phyloP scores from a whole-genome alignment of 257 asterid genomes.

The Nemophila menziesii region DNA sequence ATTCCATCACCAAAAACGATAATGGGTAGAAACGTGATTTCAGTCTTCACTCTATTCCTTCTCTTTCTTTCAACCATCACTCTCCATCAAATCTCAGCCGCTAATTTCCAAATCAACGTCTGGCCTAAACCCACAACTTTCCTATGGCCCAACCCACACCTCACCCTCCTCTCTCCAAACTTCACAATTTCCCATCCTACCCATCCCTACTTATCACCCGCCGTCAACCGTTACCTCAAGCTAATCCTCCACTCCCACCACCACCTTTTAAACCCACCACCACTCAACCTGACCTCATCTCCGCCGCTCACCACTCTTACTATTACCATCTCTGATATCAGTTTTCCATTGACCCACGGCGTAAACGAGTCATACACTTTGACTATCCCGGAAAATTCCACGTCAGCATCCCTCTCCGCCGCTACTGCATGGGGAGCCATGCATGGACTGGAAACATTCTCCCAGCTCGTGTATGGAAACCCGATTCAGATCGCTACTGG shows the following conservation, averaged over 20 bases:
- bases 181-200: constrained; percentile 39
- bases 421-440: constrained; percentile 79
- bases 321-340: constrained; percentile 29
- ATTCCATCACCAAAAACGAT: background rate
- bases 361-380: constrained; percentile 77
- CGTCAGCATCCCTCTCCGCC: constrained; percentile 33
- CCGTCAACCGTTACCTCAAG: constrained; percentile 48
- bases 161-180: constrained; percentile 37
- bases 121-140: constrained; percentile 85
- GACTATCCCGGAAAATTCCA: constrained; percentile 22
- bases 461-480: constrained; percentile 55
- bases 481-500: constrained; percentile 44
- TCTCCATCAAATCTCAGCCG: constrained; percentile 36
- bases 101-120: constrained; percentile 46
- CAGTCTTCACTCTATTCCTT: background rate
- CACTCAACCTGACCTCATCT: constrained; percentile 34
- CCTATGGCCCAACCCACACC: constrained; percentile 58
- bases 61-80: background rate
- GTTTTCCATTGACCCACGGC: constrained; percentile 47
- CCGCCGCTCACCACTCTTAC: constrained; percentile 31
- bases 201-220: constrained; percentile 44
- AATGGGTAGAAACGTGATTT: background rate
- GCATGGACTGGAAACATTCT: constrained; percentile 80
- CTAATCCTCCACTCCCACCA: constrained; percentile 37
- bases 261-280: constrained; percentile 40